A percentile compares a stretch with the other conserved stretches of the same genome.
Conservation (phyloP, 2,329 filamentous ascomycete species). For the Aschersonia sp. region DNA sequence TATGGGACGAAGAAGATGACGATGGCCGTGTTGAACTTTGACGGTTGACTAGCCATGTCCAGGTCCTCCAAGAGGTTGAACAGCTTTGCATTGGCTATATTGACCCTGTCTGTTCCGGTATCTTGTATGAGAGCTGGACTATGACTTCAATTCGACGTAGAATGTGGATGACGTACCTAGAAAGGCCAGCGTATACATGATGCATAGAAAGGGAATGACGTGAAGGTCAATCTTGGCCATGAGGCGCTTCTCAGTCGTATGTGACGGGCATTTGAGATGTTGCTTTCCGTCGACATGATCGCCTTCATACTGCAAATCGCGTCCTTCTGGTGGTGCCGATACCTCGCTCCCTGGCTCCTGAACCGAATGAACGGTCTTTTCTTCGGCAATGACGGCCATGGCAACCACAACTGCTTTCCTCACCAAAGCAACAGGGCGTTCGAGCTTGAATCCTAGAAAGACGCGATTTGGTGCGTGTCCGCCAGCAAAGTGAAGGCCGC, state of each 20-base stretch:
- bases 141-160: too few species aligned
- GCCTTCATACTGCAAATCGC: background rate
- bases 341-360: constrained; percentile 4
- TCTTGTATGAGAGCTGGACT: background rate
- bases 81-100: constrained; percentile 64
- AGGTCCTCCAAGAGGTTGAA: constrained; percentile 53
- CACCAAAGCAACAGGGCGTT: background rate
- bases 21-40: constrained; percentile 60
- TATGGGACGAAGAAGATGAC: constrained; percentile 78
- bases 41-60: constrained; percentile 28
- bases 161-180: constrained; percentile 25
- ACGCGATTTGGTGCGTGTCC: too few species aligned
- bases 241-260: constrained; percentile 49
- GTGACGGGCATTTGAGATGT: constrained; percentile 26
- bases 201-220: constrained; percentile 57
- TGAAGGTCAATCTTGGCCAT: constrained; percentile 57
- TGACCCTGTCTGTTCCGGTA: constrained; percentile 42
- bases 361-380: constrained; percentile 8
- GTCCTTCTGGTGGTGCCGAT: background rate
- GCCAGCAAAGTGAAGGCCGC: too few species aligned
- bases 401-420: background rate
- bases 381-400: constrained; percentile 7
- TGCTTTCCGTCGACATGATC: background rate
- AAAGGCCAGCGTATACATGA: constrained; percentile 59
- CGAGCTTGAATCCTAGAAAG: background rate